These are phyloP conservation scores for Plasmodium chabaudi DNA, from an alignment of 169 alveolate genomes.

Conservation along the genomic window DNA sequence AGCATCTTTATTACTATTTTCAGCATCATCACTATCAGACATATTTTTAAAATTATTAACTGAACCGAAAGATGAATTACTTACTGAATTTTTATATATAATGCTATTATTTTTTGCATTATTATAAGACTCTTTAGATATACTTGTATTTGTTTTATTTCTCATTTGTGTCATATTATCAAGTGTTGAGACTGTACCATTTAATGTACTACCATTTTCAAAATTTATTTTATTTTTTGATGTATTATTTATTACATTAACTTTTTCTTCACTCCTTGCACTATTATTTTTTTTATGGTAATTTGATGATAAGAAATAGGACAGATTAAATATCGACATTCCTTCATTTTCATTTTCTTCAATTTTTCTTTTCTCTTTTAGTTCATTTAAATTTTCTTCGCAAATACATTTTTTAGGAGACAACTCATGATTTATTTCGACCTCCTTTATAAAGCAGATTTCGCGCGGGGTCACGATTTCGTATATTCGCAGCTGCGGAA, in stretches of 20 bases:
- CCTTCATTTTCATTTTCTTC: conserved; percentile 69
- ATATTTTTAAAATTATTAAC: conserved; percentile 10
- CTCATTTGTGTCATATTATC: not conserved
- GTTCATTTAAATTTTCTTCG: conserved; percentile 46
- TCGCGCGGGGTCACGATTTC: conserved; percentile 9
- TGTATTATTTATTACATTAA: not conserved
- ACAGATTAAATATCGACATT: conserved; percentile 44
- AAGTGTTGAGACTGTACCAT: not conserved
- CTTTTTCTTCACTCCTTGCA: conserved; percentile 36
- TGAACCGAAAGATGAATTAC: conserved; percentile 36
- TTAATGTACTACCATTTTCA: not conserved
- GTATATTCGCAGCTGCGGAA: conserved; percentile 45
- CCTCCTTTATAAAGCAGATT: conserved; percentile 26
- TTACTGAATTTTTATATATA: not conserved
- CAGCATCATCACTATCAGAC: conserved; percentile 39
- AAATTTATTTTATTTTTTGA: not conserved
- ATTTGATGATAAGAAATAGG: conserved; percentile 62
- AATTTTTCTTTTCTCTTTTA: conserved; percentile 39
- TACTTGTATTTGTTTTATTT: not conserved
- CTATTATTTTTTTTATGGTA: conserved; percentile 49
- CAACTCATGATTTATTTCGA: conserved; percentile 58
- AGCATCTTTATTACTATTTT: conserved; percentile 30
- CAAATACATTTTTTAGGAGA: conserved; percentile 54
- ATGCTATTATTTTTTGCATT: not conserved
- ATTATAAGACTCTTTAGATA: not conserved